These are phyloP conservation scores for Capsicum chinense DNA, from an alignment of 257 asterid species.

Conservation along the genomic window DNA sequence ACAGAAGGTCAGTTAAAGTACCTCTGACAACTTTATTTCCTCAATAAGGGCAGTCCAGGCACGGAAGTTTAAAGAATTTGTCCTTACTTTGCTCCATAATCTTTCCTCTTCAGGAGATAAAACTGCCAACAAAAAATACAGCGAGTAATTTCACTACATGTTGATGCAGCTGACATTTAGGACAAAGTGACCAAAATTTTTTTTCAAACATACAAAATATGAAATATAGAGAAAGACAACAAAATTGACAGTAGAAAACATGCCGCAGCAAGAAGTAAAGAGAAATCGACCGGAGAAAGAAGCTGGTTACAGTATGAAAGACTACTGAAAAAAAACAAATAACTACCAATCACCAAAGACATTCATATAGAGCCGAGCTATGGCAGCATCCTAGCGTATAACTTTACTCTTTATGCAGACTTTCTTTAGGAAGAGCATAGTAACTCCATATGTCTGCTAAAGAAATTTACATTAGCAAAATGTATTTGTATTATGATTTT, in stretches of 20 bases:
- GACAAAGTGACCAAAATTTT: neutral
- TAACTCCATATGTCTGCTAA: neutral
- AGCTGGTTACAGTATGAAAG: slow-evolving; percentile 1
- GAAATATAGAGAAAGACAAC: slow-evolving; percentile 5
- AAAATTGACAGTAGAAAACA: neutral
- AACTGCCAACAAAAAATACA: slow-evolving; percentile 48
- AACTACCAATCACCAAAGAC: neutral
- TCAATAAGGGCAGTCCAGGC: too few relatives aligned
- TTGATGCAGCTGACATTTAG: neutral
- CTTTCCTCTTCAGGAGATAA: slow-evolving; percentile 56
- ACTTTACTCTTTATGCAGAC: neutral
- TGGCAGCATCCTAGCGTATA: neutral
- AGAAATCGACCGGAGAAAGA: neutral
- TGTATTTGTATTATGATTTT: neutral
- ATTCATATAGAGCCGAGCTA: neutral
- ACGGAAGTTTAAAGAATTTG: too few relatives aligned
- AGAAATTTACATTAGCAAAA: neutral
- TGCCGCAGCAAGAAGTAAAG: slow-evolving; percentile 25
- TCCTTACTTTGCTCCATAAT: too few relatives aligned
- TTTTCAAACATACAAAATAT: neutral
- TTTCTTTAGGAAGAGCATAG: neutral
- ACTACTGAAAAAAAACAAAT: neutral
- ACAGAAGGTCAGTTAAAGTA: too few relatives aligned
- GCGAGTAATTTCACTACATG: neutral
- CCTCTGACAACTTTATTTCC: too few relatives aligned